Percentiles rank a stretch among this genome's conserved stretches.
phyloP scores from a whole-genome alignment of 768 basidiomycete genomes.

The Termitomyces sp. region DNA sequence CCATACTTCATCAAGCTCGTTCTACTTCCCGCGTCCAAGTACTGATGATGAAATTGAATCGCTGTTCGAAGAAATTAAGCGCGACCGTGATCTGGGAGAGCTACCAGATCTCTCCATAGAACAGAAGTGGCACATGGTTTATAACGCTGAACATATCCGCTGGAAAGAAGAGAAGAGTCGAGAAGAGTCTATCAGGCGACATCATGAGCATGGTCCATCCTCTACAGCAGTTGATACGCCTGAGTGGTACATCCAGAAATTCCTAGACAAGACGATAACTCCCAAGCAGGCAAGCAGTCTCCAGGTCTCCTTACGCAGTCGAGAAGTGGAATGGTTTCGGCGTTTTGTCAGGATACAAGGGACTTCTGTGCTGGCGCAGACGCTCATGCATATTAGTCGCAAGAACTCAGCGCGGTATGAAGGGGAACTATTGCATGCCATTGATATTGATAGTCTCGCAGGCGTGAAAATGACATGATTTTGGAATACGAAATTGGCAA shows the following conservation, averaged over 20 bases:
- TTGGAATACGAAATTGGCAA: constrained; percentile 89
- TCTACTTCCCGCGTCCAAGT: constrained; percentile 72
- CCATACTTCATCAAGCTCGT: constrained; percentile 37
- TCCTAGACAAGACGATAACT: constrained; percentile 82
- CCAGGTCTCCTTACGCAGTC: constrained; percentile 71
- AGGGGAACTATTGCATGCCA: not conserved
- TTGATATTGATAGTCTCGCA: constrained; percentile 16
- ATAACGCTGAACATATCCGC: constrained; percentile 73
- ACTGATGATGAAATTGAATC: constrained; percentile 72
- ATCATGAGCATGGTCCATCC: constrained; percentile 52
- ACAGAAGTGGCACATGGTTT: constrained; percentile 91
- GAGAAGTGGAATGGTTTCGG: constrained; percentile 80
- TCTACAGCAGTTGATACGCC: constrained; percentile 61
- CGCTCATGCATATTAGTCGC: constrained; percentile 68
- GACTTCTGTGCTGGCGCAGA: constrained; percentile 79
- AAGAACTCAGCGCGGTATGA: constrained; percentile 59
- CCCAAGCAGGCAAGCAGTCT: constrained; percentile 75
- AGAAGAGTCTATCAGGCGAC: constrained; percentile 55
- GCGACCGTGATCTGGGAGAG: constrained; percentile 59
- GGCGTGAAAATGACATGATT: constrained; percentile 56
- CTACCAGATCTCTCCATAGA: constrained; percentile 60
- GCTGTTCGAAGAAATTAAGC: constrained; percentile 74
- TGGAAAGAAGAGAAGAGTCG: constrained; percentile 70
- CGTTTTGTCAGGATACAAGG: constrained; percentile 73
- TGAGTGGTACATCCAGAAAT: constrained; percentile 90